These are phyloP conservation scores for Trichoderma sp. DNA, from an alignment of 2,329 filamentous ascomycete genomes.

Conservation along the genomic window DNA sequence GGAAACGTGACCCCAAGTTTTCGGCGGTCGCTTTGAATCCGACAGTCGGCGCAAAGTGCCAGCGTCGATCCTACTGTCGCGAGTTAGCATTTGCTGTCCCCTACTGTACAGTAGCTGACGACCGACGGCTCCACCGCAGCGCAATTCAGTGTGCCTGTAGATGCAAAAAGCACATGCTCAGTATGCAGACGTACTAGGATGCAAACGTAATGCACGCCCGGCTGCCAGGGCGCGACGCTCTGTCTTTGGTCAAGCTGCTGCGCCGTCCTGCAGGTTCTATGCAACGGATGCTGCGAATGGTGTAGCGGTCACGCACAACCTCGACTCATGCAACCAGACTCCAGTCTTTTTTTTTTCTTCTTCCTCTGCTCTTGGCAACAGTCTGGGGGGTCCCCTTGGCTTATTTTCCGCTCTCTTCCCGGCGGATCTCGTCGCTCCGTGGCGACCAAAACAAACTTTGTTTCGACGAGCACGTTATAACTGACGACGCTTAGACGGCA, in stretches of 20 bases:
- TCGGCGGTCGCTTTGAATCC: constrained; percentile 5
- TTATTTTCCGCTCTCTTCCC: constrained; percentile 1
- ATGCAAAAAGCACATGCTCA: constrained; percentile 1
- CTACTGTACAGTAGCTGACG: neutral
- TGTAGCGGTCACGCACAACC: constrained; percentile 26
- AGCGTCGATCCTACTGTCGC: constrained; percentile 11
- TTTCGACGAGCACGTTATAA: constrained; percentile 1
- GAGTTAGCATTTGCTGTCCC: neutral
- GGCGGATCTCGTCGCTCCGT: neutral
- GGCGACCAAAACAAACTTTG: constrained; percentile 2
- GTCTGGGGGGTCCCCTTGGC: constrained; percentile 11
- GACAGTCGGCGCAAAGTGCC: constrained; percentile 11
- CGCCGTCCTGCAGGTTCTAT: constrained; percentile 13
- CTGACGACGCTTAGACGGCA: neutral
- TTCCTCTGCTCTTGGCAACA: neutral
- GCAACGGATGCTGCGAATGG: constrained; percentile 22
- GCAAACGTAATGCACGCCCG: constrained; percentile 2
- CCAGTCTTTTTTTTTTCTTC: neutral
- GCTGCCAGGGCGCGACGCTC: neutral
- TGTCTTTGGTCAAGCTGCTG: constrained; percentile 7
- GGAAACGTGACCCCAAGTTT: constrained; percentile 16
- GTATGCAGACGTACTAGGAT: constrained; percentile 7
- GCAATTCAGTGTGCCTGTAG: neutral
- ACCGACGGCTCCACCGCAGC: constrained; percentile 6
- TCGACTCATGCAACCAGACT: constrained; percentile 21